Evolutionary conservation across 768 basidiomycete genomes (phyloP).

Genomic region (Termitomyces sp.): DNA sequence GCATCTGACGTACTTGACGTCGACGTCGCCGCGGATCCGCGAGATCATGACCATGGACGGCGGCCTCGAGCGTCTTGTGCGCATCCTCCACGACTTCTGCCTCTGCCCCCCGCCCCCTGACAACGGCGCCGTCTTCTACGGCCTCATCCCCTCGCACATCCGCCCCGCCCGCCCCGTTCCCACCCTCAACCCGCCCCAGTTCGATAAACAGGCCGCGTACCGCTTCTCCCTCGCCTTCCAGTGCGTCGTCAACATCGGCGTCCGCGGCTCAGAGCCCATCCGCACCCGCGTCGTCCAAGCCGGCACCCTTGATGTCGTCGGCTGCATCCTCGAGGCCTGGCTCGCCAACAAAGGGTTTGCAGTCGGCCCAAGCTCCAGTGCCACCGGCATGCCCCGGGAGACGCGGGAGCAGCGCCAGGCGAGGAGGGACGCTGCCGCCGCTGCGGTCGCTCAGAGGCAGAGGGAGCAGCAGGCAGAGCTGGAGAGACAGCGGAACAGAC

Average conservation of each 20-base stretch:
- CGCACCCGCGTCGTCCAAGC: conserved; percentile 91
- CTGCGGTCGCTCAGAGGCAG: conserved; percentile 44
- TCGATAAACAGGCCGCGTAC: conserved; percentile 82
- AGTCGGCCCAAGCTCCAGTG: conserved; percentile 73
- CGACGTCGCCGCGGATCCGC: conserved; percentile 94
- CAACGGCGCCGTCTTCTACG: conserved; percentile 70
- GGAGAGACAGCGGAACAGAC: conserved; percentile 40
- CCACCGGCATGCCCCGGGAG: conserved; percentile 69
- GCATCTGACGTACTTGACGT: conserved; percentile 93
- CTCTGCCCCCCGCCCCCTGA: conserved; percentile 77
- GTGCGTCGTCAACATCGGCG: conserved; percentile 95
- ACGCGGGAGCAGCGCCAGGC: conserved; percentile 68
- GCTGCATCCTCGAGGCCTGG: conserved; percentile 92
- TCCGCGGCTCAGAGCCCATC: conserved; percentile 90
- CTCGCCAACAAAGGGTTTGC: conserved; percentile 83
- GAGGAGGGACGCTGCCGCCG: conserved; percentile 40
- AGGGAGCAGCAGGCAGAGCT: conserved; percentile 55
- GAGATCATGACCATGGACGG: conserved; percentile 99
- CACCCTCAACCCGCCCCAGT: conserved; percentile 59
- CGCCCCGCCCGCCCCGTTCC: conserved; percentile 51
- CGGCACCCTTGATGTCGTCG: conserved; percentile 89
- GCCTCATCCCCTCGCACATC: conserved; percentile 61
- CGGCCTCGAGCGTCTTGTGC: conserved; percentile 91
- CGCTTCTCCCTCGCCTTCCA: conserved; percentile 93
- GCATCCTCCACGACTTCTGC: conserved; percentile 87